These are phyloP conservation scores for Scutellaria minor DNA, from an alignment of 257 asterid species.

Conservation along the genomic window DNA sequence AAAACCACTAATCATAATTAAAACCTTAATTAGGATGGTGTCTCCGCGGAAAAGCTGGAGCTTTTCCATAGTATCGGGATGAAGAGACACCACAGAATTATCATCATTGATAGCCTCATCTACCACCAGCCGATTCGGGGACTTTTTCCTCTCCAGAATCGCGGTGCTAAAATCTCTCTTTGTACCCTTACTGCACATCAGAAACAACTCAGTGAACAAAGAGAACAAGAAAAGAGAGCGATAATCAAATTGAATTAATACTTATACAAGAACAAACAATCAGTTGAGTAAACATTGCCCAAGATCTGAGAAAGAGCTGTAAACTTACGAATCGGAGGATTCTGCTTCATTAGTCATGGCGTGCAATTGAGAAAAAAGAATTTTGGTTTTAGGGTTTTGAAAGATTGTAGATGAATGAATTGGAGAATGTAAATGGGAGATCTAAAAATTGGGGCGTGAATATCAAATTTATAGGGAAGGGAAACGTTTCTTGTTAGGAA, in stretches of 20 bases:
- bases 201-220: slow-evolving; percentile 31
- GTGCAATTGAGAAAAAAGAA: background rate
- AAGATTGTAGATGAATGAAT: slow-evolving; percentile 16
- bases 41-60: slow-evolving; percentile 91
- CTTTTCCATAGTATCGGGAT: slow-evolving; percentile 85
- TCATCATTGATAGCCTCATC: slow-evolving; percentile 89
- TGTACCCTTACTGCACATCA: slow-evolving; percentile 67
- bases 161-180: slow-evolving; percentile 91
- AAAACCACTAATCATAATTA: slow-evolving; percentile 19
- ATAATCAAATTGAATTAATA: background rate
- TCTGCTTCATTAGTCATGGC: slow-evolving; percentile 63
- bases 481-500: slow-evolving; percentile 61
- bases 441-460: slow-evolving; percentile 34
- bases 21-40: slow-evolving; percentile 85
- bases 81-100: slow-evolving; percentile 77
- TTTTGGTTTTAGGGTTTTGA: slow-evolving; percentile 29
- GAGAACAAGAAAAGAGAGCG: background rate
- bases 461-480: slow-evolving; percentile 33
- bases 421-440: slow-evolving; percentile 33
- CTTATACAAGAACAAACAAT: background rate
- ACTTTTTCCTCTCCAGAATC: slow-evolving; percentile 83
- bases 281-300: slow-evolving; percentile 3
- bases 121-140: slow-evolving; percentile 80
- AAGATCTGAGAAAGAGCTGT: slow-evolving; percentile 37
- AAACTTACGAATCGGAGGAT: slow-evolving; percentile 68